These are phyloP conservation scores for Diaporthe sp. DNA, from an alignment of 2,329 filamentous ascomycete species.

Conservation along the genomic window DNA sequence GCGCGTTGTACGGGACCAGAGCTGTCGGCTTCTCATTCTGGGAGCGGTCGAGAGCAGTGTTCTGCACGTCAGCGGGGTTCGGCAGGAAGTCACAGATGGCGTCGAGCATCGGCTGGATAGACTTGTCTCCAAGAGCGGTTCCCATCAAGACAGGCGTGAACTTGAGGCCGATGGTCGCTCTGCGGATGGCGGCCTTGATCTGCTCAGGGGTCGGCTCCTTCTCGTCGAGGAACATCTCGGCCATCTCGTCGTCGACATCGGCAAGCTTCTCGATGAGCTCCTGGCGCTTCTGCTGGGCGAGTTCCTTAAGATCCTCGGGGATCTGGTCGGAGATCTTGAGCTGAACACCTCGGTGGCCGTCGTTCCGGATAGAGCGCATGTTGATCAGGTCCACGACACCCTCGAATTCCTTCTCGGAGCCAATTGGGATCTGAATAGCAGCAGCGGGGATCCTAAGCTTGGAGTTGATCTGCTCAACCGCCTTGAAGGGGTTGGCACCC, in stretches of 20 bases:
- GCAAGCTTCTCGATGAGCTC: slow-evolving; percentile 94
- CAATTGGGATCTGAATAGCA: slow-evolving; percentile 94
- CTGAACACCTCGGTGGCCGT: slow-evolving; percentile 83
- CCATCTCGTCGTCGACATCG: slow-evolving; percentile 98
- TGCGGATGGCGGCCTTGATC: slow-evolving; percentile 91
- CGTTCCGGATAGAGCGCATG: slow-evolving; percentile 95
- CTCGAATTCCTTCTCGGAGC: slow-evolving; percentile 89
- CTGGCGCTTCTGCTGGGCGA: slow-evolving; percentile 85
- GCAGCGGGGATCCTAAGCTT: slow-evolving; percentile 95
- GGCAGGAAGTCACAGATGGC: slow-evolving; percentile 96
- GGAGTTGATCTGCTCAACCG: slow-evolving; percentile 95
- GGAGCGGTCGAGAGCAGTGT: slow-evolving; percentile 87
- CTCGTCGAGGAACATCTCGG: slow-evolving; percentile 94
- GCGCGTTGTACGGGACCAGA: slow-evolving; percentile 90
- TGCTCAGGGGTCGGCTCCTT: slow-evolving; percentile 81
- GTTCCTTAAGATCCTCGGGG: slow-evolving; percentile 80
- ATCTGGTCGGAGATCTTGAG: slow-evolving; percentile 84
- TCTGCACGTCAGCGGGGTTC: slow-evolving; percentile 89
- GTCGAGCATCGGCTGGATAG: slow-evolving; percentile 94
- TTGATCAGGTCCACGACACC: slow-evolving; percentile 93
- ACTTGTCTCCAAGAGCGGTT: slow-evolving; percentile 93
- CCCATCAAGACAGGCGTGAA: slow-evolving; percentile 98
- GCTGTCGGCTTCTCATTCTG: slow-evolving; percentile 84
- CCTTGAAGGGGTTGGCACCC: slow-evolving; percentile 98
- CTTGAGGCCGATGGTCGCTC: slow-evolving; percentile 88